Percentiles rank a stretch among this genome's conserved stretches.
phyloP scores from a whole-genome alignment of 305 asterid species.

The Fraxinus sp. region DNA sequence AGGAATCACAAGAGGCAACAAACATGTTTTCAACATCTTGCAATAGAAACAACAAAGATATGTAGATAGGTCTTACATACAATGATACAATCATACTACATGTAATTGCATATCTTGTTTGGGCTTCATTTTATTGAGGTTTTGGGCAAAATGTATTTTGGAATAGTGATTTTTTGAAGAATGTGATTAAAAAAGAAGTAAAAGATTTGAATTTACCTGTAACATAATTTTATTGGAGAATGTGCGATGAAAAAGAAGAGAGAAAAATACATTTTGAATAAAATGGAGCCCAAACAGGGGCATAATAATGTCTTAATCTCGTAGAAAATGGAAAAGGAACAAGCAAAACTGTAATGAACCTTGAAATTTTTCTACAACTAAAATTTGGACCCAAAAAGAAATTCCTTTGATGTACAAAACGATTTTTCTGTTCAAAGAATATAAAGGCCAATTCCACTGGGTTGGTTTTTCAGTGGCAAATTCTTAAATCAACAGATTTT shows the following conservation, averaged over 20 bases:
- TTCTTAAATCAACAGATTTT: not conserved
- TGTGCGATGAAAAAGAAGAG: not conserved
- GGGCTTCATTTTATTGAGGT: not conserved
- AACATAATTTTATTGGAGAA: not conserved
- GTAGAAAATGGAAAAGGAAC: conserved; percentile 4
- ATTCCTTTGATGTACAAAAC: not conserved
- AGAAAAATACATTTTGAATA: not conserved
- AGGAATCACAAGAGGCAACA: conserved; percentile 18
- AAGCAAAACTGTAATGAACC: not conserved
- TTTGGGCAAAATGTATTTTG: not conserved
- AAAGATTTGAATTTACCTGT: not conserved
- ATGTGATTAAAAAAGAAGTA: not conserved
- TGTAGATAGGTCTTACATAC: not conserved
- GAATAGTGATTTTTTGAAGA: not conserved
- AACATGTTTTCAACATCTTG: not conserved
- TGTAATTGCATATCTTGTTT: not conserved
- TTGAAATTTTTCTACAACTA: not conserved
- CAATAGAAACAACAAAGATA: not conserved
- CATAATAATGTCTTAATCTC: not conserved
- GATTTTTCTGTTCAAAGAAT: not conserved
- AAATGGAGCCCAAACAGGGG: not conserved
- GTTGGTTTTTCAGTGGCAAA: not conserved
- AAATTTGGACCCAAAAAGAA: not conserved
- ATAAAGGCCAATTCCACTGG: not conserved
- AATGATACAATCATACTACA: not conserved